Evolutionary conservation across 345 rosid genomes (phyloP).

Genomic region (Angophora floribunda): DNA sequence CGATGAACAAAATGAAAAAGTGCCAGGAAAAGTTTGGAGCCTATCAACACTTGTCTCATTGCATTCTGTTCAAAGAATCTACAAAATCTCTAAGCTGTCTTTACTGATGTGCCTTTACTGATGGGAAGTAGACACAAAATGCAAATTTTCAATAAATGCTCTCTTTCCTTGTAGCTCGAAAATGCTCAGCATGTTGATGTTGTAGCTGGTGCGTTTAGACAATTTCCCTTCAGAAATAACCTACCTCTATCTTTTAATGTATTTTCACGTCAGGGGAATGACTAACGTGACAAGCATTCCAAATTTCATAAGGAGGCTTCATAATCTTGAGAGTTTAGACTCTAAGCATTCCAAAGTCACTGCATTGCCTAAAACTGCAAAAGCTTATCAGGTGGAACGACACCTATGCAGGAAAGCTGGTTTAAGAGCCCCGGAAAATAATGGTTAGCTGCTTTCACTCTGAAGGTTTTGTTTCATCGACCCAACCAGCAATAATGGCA

Average conservation of each 20-base stretch:
- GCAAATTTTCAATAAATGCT: neutral
- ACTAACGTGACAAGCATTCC: neutral
- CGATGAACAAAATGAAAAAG: rapidly evolving
- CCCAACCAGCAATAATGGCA: neutral
- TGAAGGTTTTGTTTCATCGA: neutral
- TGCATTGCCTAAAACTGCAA: neutral
- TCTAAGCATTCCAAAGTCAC: neutral
- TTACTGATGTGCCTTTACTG: neutral
- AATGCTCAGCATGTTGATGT: neutral
- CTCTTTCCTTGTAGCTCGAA: neutral
- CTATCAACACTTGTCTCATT: neutral
- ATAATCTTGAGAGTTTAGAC: neutral
- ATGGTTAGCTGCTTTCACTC: neutral
- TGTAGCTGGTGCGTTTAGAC: neutral
- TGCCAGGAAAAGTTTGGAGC: neutral
- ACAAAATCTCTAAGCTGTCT: neutral
- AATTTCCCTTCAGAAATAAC: neutral
- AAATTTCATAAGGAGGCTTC: neutral
- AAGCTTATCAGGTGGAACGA: neutral
- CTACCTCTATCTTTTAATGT: neutral
- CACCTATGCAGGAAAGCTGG: neutral
- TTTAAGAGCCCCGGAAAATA: neutral
- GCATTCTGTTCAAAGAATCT: neutral
- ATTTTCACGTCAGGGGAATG: neutral
- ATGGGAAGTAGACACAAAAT: neutral